Conservation (phyloP, 2,329 filamentous ascomycete genomes). For the Alternaria panax region DNA sequence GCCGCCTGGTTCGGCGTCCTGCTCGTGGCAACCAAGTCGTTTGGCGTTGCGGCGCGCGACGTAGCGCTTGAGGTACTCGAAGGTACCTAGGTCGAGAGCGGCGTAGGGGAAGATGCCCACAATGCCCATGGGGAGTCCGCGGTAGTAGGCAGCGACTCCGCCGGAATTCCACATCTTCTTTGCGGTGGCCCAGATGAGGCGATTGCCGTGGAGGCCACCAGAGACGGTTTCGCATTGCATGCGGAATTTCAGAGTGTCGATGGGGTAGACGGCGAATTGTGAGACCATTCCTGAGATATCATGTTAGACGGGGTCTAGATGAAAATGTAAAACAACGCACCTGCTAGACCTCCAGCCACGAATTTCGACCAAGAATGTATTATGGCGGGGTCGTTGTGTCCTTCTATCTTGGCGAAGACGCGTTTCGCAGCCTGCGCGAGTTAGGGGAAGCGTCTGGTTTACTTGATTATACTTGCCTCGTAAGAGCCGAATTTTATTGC, state of each 20-base stretch:
- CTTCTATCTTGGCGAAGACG: slow-evolving; percentile 83
- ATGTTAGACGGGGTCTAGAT: neutral
- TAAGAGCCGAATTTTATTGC: slow-evolving; percentile 98
- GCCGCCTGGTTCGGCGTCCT: slow-evolving; percentile 77
- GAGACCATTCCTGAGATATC: slow-evolving; percentile 79
- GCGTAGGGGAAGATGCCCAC: slow-evolving; percentile 98
- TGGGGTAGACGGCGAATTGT: slow-evolving; percentile 94
- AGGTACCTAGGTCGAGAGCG: slow-evolving; percentile 94
- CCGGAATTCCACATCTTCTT: slow-evolving; percentile 84
- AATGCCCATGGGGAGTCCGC: slow-evolving; percentile 90
- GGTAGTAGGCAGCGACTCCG: slow-evolving; percentile 80
- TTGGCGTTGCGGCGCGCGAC: slow-evolving; percentile 76
- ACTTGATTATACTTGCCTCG: slow-evolving; percentile 62
- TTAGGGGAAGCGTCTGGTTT: slow-evolving; percentile 18
- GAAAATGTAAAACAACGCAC: slow-evolving; percentile 17
- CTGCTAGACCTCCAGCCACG: slow-evolving; percentile 85
- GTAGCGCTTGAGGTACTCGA: slow-evolving; percentile 85
- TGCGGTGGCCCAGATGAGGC: slow-evolving; percentile 81
- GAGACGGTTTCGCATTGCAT: slow-evolving; percentile 95
- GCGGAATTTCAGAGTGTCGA: slow-evolving; percentile 83
- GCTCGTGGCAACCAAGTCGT: slow-evolving; percentile 76
- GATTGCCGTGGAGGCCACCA: slow-evolving; percentile 82
- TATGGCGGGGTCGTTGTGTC: slow-evolving; percentile 79
- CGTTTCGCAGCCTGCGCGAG: slow-evolving; percentile 76
- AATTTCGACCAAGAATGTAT: slow-evolving; percentile 90